These are phyloP conservation scores for Tolypocladium sp. DNA, from an alignment of 2,329 filamentous ascomycete genomes.

Conservation along the genomic window DNA sequence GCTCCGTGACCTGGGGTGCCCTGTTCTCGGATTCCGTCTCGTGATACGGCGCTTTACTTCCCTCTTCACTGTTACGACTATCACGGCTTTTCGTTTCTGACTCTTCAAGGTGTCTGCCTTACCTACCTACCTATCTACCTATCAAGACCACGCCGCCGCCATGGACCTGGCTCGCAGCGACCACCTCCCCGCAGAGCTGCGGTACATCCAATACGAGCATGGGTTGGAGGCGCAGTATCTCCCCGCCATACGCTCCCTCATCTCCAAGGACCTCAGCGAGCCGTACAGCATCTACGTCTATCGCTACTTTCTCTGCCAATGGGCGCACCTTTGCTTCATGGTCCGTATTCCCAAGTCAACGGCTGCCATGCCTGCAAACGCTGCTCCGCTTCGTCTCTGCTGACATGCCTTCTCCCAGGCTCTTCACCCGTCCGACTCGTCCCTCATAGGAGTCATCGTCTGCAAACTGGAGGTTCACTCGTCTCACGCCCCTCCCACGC, in stretches of 20 bases:
- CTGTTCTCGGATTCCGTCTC: background rate
- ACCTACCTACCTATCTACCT: background rate
- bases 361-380: no score
- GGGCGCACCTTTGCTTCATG: conserved; percentile 96
- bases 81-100: background rate
- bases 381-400: background rate
- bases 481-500: conserved; percentile 62
- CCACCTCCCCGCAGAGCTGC: conserved; percentile 36
- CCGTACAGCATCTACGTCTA: conserved; percentile 99
- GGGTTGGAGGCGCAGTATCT: conserved; percentile 57
- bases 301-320: conserved; percentile 95
- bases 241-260: conserved; percentile 80
- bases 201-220: conserved; percentile 55
- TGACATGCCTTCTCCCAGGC: conserved; percentile 31
- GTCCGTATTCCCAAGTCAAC: conserved; percentile 30
- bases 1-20: background rate
- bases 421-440: conserved; percentile 47
- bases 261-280: conserved; percentile 93
- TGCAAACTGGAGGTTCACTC: conserved; percentile 90
- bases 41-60: background rate
- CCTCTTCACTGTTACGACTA: no score
- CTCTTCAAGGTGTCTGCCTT: background rate
- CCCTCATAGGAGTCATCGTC: conserved; percentile 81
- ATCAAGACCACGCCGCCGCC: background rate
- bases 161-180: conserved; percentile 20